phyloP scores from a whole-genome alignment of 2,329 filamentous ascomycete species.

The Fusarium nygamai region DNA sequence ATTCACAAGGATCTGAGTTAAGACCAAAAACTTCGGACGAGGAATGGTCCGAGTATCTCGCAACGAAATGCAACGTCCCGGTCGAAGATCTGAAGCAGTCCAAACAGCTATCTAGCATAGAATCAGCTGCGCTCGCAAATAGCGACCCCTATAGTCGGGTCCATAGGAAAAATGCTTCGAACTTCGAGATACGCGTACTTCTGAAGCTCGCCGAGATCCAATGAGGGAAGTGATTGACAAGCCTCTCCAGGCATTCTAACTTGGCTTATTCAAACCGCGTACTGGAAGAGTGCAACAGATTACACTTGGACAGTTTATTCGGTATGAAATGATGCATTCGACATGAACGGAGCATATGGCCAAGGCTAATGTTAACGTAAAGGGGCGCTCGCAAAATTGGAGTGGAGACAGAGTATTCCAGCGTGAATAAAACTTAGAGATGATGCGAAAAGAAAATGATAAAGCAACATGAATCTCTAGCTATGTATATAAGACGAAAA shows the following conservation, averaged over 20 bases:
- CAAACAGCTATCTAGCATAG: not conserved
- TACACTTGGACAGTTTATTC: not conserved
- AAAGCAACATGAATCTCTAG: too few relatives aligned
- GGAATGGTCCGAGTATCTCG: not conserved
- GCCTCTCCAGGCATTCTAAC: not conserved
- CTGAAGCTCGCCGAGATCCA: not conserved
- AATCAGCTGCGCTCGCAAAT: too few relatives aligned
- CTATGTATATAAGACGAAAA: too few relatives aligned
- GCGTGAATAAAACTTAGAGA: too few relatives aligned
- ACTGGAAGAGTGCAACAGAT: not conserved
- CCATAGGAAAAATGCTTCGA: fast-evolving
- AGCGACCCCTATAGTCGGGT: fast-evolving
- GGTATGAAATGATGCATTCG: not conserved
- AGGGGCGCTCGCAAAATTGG: not conserved
- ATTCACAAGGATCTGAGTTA: not conserved
- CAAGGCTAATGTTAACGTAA: not conserved
- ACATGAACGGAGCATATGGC: not conserved
- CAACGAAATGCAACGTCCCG: not conserved
- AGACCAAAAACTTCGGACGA: not conserved
- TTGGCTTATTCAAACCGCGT: fast-evolving
- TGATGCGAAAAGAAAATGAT: too few relatives aligned
- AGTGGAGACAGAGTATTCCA: not conserved
- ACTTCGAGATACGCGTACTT: not conserved
- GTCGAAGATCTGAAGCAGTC: too few relatives aligned
- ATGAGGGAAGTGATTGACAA: fast-evolving